phyloP scores from a whole-genome alignment of 2,329 filamentous ascomycete genomes.

The Venturia oleaginea region DNA sequence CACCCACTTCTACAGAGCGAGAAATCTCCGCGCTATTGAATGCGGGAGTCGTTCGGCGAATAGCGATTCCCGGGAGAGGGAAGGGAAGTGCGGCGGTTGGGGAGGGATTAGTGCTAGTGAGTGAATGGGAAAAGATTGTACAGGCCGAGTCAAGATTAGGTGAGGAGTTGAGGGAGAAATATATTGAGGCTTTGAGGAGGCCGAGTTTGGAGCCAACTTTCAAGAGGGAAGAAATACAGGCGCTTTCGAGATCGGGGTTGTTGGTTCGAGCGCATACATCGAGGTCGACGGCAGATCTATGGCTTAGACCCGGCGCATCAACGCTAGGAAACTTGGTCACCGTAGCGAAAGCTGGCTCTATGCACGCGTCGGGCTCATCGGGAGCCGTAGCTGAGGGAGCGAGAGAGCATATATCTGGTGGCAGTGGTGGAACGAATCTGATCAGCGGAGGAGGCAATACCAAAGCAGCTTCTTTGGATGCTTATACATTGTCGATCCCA shows the following conservation, averaged over 20 bases:
- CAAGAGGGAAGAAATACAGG: conserved; percentile 40
- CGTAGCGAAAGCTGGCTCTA: conserved; percentile 51
- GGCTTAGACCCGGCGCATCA: conserved; percentile 33
- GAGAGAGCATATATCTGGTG: conserved; percentile 55
- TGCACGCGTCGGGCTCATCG: conserved; percentile 58
- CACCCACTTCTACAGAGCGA: conserved; percentile 56
- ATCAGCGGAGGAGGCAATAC: neutral
- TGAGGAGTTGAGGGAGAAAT: conserved; percentile 40
- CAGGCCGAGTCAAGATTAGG: conserved; percentile 26
- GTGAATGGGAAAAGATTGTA: conserved; percentile 43
- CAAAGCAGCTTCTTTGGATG: neutral
- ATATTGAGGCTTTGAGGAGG: conserved; percentile 42
- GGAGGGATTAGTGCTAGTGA: conserved; percentile 53
- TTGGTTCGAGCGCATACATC: conserved; percentile 44
- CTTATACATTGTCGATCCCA: conserved; percentile 52
- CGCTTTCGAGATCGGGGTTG: conserved; percentile 58
- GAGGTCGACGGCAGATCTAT: conserved; percentile 31
- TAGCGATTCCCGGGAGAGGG: conserved; percentile 54
- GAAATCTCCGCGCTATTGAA: conserved; percentile 54
- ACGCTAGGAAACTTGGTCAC: conserved; percentile 46
- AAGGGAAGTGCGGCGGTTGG: conserved; percentile 49
- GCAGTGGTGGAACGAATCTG: conserved; percentile 42
- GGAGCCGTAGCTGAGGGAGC: conserved; percentile 61
- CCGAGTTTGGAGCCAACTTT: conserved; percentile 34
- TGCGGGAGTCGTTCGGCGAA: conserved; percentile 49